phyloP scores from a whole-genome alignment of 2,329 filamentous ascomycete genomes.

The Colletotrichum kahawae region DNA sequence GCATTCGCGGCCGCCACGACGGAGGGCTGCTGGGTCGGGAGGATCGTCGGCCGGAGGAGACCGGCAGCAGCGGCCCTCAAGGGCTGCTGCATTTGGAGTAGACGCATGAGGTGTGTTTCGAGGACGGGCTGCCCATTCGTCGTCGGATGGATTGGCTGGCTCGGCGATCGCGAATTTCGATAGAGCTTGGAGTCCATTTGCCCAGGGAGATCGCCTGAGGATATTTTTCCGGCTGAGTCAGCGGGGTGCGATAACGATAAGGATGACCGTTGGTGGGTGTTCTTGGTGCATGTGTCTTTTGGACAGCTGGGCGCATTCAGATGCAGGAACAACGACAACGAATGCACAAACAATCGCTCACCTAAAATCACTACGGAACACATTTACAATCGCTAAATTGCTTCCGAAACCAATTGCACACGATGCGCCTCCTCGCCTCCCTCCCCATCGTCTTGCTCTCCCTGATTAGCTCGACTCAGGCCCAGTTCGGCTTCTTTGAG shows the following conservation, averaged over 20 bases:
- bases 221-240: conserved; percentile 23
- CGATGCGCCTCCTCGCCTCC: conserved; percentile 34
- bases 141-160: not conserved
- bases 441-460: conserved; percentile 56
- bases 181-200: not conserved
- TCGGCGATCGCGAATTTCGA: conserved; percentile 6
- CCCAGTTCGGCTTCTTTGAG: conserved; percentile 97
- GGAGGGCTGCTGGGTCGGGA: conserved; percentile 6
- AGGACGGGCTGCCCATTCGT: conserved; percentile 16
- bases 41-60: conserved; percentile 24
- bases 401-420: conserved; percentile 25
- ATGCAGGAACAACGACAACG: not conserved
- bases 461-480: conserved; percentile 65
- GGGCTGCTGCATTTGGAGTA: conserved; percentile 52
- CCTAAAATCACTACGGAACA: not conserved
- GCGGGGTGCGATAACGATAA: conserved; percentile 20
- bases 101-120: conserved; percentile 42
- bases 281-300: conserved; percentile 2
- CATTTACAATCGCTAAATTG: not conserved
- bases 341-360: not conserved
- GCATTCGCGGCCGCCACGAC: conserved; percentile 37
- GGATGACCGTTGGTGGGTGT: not conserved
- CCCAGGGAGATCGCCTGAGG: conserved; percentile 16
- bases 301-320: conserved; percentile 11
- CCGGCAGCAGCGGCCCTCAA: conserved; percentile 43